A percentile compares a stretch with the other conserved stretches of the same genome.
phyloP scores from a whole-genome alignment of 192 early-diverging fungal species.

The Linnemannia hyalina region DNA sequence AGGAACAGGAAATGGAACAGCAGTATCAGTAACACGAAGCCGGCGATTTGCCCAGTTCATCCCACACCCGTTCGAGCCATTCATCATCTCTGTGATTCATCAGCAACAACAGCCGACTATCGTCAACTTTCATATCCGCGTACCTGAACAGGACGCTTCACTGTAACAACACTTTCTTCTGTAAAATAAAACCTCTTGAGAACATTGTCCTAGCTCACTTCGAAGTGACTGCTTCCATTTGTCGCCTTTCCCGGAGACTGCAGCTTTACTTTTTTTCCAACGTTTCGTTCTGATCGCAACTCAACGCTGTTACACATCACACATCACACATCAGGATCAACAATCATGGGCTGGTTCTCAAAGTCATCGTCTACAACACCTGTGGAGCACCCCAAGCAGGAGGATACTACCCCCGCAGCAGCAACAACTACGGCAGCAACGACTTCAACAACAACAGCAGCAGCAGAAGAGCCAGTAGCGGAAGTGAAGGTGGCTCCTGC shows the following conservation, averaged over 20 bases:
- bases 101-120: constrained; percentile 50
- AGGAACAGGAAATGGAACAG: not conserved
- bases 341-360: constrained; percentile 53
- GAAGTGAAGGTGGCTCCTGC: not conserved
- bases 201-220: not conserved
- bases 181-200: not conserved
- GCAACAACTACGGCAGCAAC: not conserved
- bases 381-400: not conserved
- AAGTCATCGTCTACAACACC: constrained; percentile 18
- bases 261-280: not conserved
- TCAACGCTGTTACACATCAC: not conserved
- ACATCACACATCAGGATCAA: constrained; percentile 3
- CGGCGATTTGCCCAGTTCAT: constrained; percentile 71
- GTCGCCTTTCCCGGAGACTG: not conserved
- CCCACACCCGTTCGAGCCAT: constrained; percentile 78
- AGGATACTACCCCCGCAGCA: not conserved
- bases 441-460: constrained; percentile 3
- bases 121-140: constrained; percentile 66
- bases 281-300: not conserved
- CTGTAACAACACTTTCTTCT: not conserved
- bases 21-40: constrained; percentile 10
- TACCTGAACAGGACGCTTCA: constrained; percentile 28
- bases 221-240: not conserved
- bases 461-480: not conserved
- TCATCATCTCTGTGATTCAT: constrained; percentile 73